Evolutionary conservation across 495 filamentous ascomycete genomes (phyloP).

Genomic region (Entonaema liquescens): DNA sequence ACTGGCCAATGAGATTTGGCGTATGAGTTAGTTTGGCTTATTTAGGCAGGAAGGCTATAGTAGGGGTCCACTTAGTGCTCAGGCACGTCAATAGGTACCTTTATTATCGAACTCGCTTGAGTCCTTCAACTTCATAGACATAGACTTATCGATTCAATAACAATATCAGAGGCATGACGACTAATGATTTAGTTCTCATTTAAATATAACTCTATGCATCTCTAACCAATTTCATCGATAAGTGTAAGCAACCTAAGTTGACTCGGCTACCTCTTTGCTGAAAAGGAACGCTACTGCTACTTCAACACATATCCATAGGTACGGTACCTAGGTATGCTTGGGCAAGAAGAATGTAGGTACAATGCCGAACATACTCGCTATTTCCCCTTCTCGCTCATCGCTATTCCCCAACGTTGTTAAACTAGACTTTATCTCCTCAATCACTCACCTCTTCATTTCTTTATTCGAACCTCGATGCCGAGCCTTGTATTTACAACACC

Average conservation of each 20-base stretch:
- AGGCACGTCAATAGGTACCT: neutral
- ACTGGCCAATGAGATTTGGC: constrained; percentile 11
- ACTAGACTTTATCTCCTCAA: neutral
- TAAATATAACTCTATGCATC: too few relatives aligned
- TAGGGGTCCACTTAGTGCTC: neutral
- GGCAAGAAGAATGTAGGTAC: neutral
- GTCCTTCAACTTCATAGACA: too few relatives aligned
- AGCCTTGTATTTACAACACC: neutral
- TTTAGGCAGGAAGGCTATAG: constrained; percentile 28
- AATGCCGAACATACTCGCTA: neutral
- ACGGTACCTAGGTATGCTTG: too few relatives aligned
- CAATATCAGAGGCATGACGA: too few relatives aligned
- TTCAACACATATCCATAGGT: too few relatives aligned
- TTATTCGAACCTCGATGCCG: constrained; percentile 6
- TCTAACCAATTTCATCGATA: too few relatives aligned
- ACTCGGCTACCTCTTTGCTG: too few relatives aligned
- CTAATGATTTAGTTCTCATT: too few relatives aligned
- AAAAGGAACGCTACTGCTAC: too few relatives aligned
- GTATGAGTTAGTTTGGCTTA: constrained; percentile 11
- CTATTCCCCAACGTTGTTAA: neutral
- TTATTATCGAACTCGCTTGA: neutral
- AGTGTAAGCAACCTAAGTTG: too few relatives aligned
- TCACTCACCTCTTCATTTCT: neutral
- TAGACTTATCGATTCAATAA: too few relatives aligned
- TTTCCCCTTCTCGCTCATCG: neutral